These are phyloP conservation scores for Trichosporon sp. DNA, from an alignment of 1,284 basidiomycete genomes.

Conservation along the genomic window DNA sequence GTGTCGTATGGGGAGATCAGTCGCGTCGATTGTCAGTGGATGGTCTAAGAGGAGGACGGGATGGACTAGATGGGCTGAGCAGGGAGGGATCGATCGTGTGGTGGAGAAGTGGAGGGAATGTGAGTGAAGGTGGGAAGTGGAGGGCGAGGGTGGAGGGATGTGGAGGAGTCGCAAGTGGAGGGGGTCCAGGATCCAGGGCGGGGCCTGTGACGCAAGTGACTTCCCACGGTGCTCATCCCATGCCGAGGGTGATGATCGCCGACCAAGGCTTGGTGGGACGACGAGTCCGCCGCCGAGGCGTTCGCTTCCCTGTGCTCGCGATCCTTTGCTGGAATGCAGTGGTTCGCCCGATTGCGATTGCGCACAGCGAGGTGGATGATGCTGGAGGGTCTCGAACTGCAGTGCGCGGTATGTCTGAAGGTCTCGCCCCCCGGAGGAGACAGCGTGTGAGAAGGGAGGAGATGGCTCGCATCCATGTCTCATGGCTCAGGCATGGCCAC, in stretches of 20 bases:
- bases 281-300: neutral
- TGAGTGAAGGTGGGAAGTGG: neutral
- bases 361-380: too few species aligned
- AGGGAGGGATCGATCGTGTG: too few species aligned
- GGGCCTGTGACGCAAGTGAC: neutral
- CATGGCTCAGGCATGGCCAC: neutral
- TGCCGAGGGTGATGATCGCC: neutral
- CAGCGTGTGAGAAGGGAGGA: too few species aligned
- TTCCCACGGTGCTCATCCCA: neutral
- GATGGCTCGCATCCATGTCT: neutral
- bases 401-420: neutral
- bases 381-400: too few species aligned
- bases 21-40: neutral
- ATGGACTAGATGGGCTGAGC: neutral
- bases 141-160: neutral
- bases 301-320: neutral
- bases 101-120: too few species aligned
- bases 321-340: neutral
- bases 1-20: neutral
- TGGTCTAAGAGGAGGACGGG: neutral
- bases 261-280: neutral
- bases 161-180: neutral
- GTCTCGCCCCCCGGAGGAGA: too few species aligned
- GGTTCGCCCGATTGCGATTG: neutral
- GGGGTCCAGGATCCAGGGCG: neutral